phyloP scores from a whole-genome alignment of 1,284 basidiomycete species.

The Singerocomus inundabilis region DNA sequence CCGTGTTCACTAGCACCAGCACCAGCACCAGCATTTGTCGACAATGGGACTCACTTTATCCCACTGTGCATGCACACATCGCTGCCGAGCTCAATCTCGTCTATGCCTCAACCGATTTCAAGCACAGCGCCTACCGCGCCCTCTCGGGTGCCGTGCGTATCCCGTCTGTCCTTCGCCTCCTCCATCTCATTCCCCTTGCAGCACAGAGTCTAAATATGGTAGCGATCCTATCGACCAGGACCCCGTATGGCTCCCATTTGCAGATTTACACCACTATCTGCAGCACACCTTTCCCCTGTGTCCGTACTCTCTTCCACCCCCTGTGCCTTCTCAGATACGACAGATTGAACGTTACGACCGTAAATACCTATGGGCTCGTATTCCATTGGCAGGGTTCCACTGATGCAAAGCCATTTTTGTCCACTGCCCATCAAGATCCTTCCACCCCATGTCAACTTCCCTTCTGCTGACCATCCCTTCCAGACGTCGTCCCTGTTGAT shows the following conservation, averaged over 20 bases:
- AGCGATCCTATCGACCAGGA: constrained; percentile 50
- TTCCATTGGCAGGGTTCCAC: constrained; percentile 65
- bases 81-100: constrained; percentile 9
- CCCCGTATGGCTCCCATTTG: constrained; percentile 51
- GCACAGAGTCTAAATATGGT: constrained; percentile 31
- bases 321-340: no score
- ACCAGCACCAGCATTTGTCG: no score
- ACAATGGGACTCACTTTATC: constrained; percentile 14
- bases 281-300: constrained; percentile 40
- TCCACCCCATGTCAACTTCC: no score
- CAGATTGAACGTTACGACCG: constrained; percentile 53
- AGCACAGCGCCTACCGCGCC: constrained; percentile 5
- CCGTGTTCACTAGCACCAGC: no score
- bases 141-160: constrained; percentile 17
- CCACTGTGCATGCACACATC: constrained; percentile 1
- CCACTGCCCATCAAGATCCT: constrained; percentile 71
- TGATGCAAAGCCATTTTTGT: constrained; percentile 62
- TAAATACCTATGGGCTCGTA: constrained; percentile 66
- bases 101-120: constrained; percentile 16
- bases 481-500: constrained; percentile 71
- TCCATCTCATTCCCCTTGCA: not conserved
- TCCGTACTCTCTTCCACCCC: no score
- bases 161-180: constrained; percentile 8
- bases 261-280: constrained; percentile 49
- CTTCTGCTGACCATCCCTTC: not conserved